Conservation (phyloP, 2,329 filamentous ascomycete genomes). For the Xylariales sp. region DNA sequence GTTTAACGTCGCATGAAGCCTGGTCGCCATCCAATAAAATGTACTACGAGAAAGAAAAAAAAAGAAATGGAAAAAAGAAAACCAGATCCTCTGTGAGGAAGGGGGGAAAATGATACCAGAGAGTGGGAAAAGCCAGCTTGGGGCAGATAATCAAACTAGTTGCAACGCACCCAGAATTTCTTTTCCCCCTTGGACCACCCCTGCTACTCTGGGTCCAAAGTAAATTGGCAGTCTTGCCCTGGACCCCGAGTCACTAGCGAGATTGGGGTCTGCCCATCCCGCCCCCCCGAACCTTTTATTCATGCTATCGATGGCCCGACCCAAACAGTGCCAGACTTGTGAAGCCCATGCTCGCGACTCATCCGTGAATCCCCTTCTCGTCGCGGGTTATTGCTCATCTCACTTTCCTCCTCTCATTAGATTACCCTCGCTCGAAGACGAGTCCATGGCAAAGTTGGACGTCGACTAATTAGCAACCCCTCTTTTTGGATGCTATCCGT, state of each 20-base stretch:
- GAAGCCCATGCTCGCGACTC: slow-evolving; percentile 1
- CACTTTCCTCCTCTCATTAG: slow-evolving; percentile 9
- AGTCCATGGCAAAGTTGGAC: slow-evolving; percentile 6
- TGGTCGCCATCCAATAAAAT: too few species aligned
- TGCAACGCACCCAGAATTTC: slow-evolving; percentile 4
- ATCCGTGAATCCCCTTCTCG: slow-evolving; percentile 9
- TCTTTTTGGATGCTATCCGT: slow-evolving; percentile 1
- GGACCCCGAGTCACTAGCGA: slow-evolving; percentile 32
- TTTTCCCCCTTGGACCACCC: slow-evolving; percentile 4
- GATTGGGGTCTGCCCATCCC: slow-evolving; percentile 33
- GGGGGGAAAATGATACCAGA: too few species aligned
- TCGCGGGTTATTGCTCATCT: slow-evolving; percentile 10
- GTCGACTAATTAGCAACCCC: slow-evolving; percentile 4
- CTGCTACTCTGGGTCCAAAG: slow-evolving; percentile 3
- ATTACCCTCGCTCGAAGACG: slow-evolving; percentile 7
- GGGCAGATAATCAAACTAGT: slow-evolving; percentile 8
- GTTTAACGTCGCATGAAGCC: too few species aligned
- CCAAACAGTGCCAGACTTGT: slow-evolving; percentile 13
- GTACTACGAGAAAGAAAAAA: too few species aligned
- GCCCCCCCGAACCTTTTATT: slow-evolving; percentile 18
- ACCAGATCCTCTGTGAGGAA: too few species aligned
- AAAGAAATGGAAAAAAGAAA: slow-evolving; percentile 5
- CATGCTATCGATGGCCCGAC: slow-evolving; percentile 17
- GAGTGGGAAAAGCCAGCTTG: too few species aligned
- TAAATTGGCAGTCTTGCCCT: slow-evolving; percentile 3